Conservation (phyloP, 1,284 basidiomycete genomes). For the Pulchroboletus neoregius region DNA sequence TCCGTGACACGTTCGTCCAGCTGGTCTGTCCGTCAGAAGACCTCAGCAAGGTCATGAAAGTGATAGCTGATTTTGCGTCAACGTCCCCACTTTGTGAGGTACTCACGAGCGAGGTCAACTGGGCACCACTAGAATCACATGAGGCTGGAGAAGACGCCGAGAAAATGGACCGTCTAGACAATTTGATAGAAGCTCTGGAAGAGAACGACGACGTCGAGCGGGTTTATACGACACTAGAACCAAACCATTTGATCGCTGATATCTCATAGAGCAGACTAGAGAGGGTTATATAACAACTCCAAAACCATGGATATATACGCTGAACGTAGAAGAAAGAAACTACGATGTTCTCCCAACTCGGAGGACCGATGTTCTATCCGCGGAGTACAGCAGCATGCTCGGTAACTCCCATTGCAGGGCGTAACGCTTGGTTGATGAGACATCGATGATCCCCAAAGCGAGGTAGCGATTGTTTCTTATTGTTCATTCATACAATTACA, state of each 20-base stretch:
- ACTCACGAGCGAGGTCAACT: conserved; percentile 54
- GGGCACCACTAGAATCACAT: conserved; percentile 46
- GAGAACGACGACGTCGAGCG: conserved; percentile 59
- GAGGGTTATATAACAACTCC: neutral
- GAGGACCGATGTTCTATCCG: neutral
- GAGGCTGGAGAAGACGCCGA: conserved; percentile 37
- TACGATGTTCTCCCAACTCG: neutral
- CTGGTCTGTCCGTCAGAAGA: conserved; percentile 52
- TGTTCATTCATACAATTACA: conserved; percentile 13
- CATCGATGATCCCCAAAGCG: neutral
- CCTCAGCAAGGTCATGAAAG: conserved; percentile 44
- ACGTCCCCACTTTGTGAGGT: conserved; percentile 38
- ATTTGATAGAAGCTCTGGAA: conserved; percentile 55
- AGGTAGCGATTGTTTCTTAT: conserved; percentile 1
- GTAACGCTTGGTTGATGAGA: neutral
- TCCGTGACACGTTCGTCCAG: conserved; percentile 32
- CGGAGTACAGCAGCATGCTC: neutral
- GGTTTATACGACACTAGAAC: conserved; percentile 56
- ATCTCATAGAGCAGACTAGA: conserved; percentile 16
- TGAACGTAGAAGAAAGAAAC: neutral
- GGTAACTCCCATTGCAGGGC: neutral
- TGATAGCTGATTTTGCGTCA: conserved; percentile 36
- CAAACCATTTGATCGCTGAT: conserved; percentile 28
- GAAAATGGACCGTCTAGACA: conserved; percentile 37
- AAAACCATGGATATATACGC: conserved; percentile 1